Evolutionary conservation across 805 yeast genomes (phyloP).

Genomic region (Cyberlindnera subsufficiens): DNA sequence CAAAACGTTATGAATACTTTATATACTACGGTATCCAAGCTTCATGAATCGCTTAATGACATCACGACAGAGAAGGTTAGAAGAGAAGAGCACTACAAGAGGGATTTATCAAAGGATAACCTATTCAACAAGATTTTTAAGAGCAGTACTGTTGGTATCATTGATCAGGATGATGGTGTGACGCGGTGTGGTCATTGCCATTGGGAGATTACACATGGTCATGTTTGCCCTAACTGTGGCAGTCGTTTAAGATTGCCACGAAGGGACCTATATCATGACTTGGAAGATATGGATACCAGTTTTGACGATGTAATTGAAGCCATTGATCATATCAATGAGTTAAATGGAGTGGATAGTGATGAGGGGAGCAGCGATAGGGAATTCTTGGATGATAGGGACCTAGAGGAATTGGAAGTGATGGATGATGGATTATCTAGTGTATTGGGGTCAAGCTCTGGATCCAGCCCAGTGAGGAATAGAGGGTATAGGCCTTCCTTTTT

Average conservation of each 20-base stretch:
- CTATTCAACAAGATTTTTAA: slow-evolving; percentile 48
- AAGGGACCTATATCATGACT: background rate
- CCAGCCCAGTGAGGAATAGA: background rate
- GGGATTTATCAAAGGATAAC: slow-evolving; percentile 31
- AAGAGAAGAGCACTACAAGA: slow-evolving; percentile 30
- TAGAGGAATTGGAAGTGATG: slow-evolving; percentile 3
- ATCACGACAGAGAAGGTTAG: slow-evolving; percentile 10
- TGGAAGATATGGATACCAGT: background rate
- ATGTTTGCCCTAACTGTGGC: slow-evolving; percentile 65
- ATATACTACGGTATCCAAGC: slow-evolving; percentile 25
- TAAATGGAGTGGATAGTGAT: background rate
- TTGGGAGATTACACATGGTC: slow-evolving; percentile 66
- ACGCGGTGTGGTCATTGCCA: slow-evolving; percentile 71
- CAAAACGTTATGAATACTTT: slow-evolving; percentile 40
- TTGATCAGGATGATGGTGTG: slow-evolving; percentile 66
- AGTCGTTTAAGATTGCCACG: slow-evolving; percentile 31
- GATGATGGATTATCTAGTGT: background rate
- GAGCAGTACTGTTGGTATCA: slow-evolving; percentile 41
- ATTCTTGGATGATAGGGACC: slow-evolving; percentile 16
- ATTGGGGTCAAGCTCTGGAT: background rate
- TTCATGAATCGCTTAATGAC: slow-evolving; percentile 17
- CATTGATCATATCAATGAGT: background rate
- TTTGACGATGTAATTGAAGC: background rate
- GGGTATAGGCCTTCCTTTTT: no score
- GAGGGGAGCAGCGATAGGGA: slow-evolving; percentile 6